Evolutionary conservation across 805 yeast species (phyloP).

Genomic region (Citeromyces nyonsensis): DNA sequence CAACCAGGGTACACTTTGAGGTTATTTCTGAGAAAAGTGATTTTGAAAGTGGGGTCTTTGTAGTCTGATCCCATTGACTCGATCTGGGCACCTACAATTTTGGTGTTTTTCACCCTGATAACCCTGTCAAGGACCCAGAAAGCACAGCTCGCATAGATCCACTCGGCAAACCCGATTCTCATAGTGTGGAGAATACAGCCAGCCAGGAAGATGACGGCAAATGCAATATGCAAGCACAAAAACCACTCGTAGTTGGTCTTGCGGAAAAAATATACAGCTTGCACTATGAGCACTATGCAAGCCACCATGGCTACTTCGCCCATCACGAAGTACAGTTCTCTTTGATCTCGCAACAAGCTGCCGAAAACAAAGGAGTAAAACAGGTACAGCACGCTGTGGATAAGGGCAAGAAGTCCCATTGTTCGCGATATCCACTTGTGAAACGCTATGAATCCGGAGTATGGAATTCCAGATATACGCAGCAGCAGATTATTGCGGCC

Average conservation of each 20-base stretch:
- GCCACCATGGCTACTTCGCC: constrained; percentile 21
- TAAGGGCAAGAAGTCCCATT: constrained; percentile 20
- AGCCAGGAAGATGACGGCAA: constrained; percentile 36
- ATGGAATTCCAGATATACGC: constrained; percentile 43
- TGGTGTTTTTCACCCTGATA: constrained; percentile 17
- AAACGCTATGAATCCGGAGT: constrained; percentile 34
- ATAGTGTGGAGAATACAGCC: constrained; percentile 45
- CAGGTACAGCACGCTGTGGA: constrained; percentile 16
- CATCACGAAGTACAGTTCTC: constrained; percentile 11
- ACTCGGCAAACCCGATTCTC: constrained; percentile 17
- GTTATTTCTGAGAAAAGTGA: too few species aligned
- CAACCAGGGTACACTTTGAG: too few species aligned
- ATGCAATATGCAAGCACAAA: constrained; percentile 33
- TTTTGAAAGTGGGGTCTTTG: too few species aligned
- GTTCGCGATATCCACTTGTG: constrained; percentile 44
- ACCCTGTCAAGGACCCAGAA: constrained; percentile 39
- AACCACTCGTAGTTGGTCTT: constrained; percentile 43
- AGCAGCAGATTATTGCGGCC: constrained; percentile 48
- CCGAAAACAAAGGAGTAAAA: constrained; percentile 12
- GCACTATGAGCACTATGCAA: constrained; percentile 26
- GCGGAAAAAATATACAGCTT: constrained; percentile 37
- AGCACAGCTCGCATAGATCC: constrained; percentile 20
- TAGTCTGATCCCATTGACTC: too few species aligned
- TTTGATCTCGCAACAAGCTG: constrained; percentile 7
- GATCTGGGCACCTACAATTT: too few species aligned